A percentile compares a stretch with the other conserved stretches of the same genome.
These are phyloP conservation scores for Magnolia kwangsiensis DNA, from an alignment of 164 flowering plant genomes.

Conservation along the genomic window DNA sequence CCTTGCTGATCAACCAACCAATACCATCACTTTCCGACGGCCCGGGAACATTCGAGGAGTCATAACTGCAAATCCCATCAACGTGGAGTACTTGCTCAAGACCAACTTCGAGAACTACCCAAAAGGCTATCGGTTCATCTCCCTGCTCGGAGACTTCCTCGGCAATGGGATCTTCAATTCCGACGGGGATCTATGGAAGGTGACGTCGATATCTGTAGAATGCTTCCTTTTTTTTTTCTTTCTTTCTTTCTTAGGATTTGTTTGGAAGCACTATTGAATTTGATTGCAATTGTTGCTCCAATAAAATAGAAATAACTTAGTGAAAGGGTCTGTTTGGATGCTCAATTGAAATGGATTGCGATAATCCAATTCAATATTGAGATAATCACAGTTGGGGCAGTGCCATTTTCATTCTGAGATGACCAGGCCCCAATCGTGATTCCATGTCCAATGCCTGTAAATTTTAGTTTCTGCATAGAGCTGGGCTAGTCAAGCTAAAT, in stretches of 20 bases:
- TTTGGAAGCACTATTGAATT: neutral
- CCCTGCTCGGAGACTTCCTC: constrained; percentile 38
- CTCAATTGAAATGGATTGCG: neutral
- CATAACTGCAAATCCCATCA: constrained; percentile 41
- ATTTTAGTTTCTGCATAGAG: no score
- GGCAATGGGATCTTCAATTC: constrained; percentile 59
- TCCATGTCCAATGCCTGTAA: no score
- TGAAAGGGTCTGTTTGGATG: neutral
- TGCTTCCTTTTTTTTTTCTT: neutral
- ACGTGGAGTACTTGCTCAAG: constrained; percentile 52
- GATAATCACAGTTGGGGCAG: no score
- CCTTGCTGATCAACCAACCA: constrained; percentile 34
- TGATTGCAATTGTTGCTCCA: neutral
- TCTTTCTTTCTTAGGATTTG: neutral
- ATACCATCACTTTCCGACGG: constrained; percentile 43
- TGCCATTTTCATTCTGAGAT: no score
- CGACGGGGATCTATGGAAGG: constrained; percentile 49
- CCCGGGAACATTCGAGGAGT: constrained; percentile 32
- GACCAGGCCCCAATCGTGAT: no score
- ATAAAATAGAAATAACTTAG: no score
- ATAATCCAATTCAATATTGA: neutral
- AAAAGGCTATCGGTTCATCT: constrained; percentile 36
- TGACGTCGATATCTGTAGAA: neutral
- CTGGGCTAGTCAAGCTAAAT: no score
- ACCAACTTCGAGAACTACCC: constrained; percentile 53